A percentile compares a stretch with the other conserved stretches of the same genome.
phyloP scores from a whole-genome alignment of 1,139 yeast species.

The Candida sanyaensis region DNA sequence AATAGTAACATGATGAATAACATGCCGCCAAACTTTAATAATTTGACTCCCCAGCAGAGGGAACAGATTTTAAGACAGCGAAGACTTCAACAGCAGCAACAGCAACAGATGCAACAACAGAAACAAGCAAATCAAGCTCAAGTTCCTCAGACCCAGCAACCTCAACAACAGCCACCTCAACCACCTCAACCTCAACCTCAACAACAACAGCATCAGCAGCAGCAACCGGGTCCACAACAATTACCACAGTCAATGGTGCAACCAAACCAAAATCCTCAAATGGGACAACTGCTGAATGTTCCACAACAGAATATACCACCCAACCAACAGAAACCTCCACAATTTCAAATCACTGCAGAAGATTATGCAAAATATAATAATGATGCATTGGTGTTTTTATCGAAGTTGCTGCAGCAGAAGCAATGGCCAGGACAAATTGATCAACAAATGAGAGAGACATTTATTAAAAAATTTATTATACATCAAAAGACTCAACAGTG shows the following conservation, averaged over 20 bases:
- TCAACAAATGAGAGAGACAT: constrained; percentile 37
- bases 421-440: constrained; percentile 33
- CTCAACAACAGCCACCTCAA: constrained; percentile 14
- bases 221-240: constrained; percentile 13
- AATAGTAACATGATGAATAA: constrained; percentile 8
- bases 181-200: constrained; percentile 15
- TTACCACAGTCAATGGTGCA: constrained; percentile 13
- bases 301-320: constrained; percentile 14
- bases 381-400: constrained; percentile 43
- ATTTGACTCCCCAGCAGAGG: constrained; percentile 37
- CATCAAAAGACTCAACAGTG: constrained; percentile 45
- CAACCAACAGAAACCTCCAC: constrained; percentile 30
- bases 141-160: constrained; percentile 12
- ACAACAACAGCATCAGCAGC: constrained; percentile 18
- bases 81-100: constrained; percentile 17
- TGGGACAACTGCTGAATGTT: constrained; percentile 1
- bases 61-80: constrained; percentile 36
- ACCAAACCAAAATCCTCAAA: constrained; percentile 2
- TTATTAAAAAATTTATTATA: constrained; percentile 40
- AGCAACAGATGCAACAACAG: constrained; percentile 18
- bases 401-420: constrained; percentile 41
- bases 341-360: constrained; percentile 41
- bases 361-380: constrained; percentile 43
- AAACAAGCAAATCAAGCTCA: constrained; percentile 4
- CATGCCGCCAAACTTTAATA: constrained; percentile 16